Base-by-base conservation (phyloP, 495 filamentous ascomycete genomes). In the Hypoxylon fuscum region DNA sequence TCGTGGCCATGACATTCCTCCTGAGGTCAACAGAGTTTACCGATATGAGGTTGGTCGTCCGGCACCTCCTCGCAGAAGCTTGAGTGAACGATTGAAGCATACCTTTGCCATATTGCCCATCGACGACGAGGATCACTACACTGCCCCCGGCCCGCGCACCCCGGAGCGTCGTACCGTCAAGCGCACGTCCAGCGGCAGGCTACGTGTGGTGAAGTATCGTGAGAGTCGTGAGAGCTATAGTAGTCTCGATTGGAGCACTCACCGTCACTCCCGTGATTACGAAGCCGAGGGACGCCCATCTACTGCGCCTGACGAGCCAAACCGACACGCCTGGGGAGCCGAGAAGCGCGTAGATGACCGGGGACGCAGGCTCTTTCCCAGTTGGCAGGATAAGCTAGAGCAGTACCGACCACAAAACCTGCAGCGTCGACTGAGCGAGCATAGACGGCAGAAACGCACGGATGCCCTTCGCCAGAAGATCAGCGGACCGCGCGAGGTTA, bases 401-500 rank as follows among this genome's bases (percentile, higher is more conserved):
- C 80, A 80, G 67, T 38, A 74, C 55, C 64, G 48, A 15, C 69
- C 69, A 50, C 77, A 80, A 38, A 79, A 77, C 29, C 50, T 82
- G 27, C 69, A 89, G 31, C 78, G 83, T 32, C 81, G 85, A 54
- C 65, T 84, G 48, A 87, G 85, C 60, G 85, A 88, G 69, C 74
- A 78, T 63, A 80, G 84, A 38, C 81, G 85, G 21, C 90, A 91
- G 74, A 87, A 83, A 61, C 76, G 87, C 51, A 82, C 86, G 42
- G 80, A 88, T 50, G 81, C 77, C 61, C 77, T 96, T 49, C 83
- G 89, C 66, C 79, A 83, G 53, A 89, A 82, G 62, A 96, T 96
- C 29, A 80, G 78, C 43, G 72, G 70, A 0, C 82, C 82, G 3
- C 69, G 72, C 25, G 79, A 78, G 29, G 79, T 84, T 18, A 68